A percentile compares a stretch with the other conserved stretches of the same genome.
Conservation (phyloP, 179 eudicot species). For the Beta macrorhiza region DNA sequence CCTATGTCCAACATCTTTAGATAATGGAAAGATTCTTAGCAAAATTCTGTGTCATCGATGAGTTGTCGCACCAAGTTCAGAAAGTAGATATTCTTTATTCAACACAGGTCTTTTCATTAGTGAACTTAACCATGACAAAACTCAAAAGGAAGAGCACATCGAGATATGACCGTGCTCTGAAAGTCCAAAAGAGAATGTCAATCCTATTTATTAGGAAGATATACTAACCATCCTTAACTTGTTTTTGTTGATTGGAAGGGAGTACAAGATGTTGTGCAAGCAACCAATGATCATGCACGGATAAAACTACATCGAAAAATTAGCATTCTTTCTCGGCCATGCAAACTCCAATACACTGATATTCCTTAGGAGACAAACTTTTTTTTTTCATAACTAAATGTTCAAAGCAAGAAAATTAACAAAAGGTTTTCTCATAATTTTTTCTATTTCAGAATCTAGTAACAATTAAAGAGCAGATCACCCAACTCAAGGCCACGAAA, state of each 20-base stretch:
- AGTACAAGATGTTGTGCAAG: background rate
- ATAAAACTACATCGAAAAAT: background rate
- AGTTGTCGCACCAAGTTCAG: background rate
- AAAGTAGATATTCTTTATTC: background rate
- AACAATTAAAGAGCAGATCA: background rate
- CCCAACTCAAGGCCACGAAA: background rate
- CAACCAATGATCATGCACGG: background rate
- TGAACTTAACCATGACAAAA: background rate
- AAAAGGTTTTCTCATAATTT: background rate
- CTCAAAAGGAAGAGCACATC: background rate
- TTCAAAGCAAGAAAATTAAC: background rate
- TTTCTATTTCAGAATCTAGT: background rate
- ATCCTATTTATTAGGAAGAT: background rate
- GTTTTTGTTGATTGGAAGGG: background rate
- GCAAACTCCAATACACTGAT: background rate
- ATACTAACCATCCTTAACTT: background rate
- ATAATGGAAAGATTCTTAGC: background rate
- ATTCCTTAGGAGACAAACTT: too few species aligned
- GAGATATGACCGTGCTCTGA: background rate
- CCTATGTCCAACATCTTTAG: slow-evolving; percentile 3
- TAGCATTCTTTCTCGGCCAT: background rate
- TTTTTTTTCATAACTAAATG: background rate
- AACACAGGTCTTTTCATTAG: slow-evolving; percentile 7
- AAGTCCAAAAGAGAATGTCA: background rate
- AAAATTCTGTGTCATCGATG: background rate